Evolutionary conservation across 345 rosid genomes (phyloP), one percentile per base, ranked within the genome.

Genomic region (Euphorbia lathyris): DNA sequence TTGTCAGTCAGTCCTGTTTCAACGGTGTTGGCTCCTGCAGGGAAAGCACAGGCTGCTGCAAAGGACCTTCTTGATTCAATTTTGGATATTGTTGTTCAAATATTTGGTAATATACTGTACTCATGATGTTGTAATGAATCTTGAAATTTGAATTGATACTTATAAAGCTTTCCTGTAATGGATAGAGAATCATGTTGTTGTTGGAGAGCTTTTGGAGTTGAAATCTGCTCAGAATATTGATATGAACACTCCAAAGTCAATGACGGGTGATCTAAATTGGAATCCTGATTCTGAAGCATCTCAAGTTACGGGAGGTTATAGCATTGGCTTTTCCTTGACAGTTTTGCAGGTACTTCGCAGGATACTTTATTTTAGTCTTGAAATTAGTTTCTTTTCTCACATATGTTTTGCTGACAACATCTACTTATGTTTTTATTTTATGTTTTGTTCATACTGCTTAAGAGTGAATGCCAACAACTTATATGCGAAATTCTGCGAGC

Each of bases 401-500:
- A 7, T 38, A 14, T 40, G 8, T 26, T 43, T 58, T 36, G 20
- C 27, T 32, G 13, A 40, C 51, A 55, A 63, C 11, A 14, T 29
- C 13, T 69, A 42, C 51, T 47, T 63, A 65, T 29, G 13, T 55
- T 65, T 59, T 62, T 65, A 61, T 29, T 68, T 67, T 51, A 53
- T 74, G 63, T 43, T 65, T 65, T 58, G 22, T 34, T 57, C 57
- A 32, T 61, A 74, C 55, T 77, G 71, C 65, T 48, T 58, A 77
- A 95, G 99, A 95, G 99, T 82, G 99, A 95, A 81, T 92, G 98
- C 82, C 99, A 95, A 81, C 99, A 95, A 86, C 96, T 95, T 67
- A 90, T 95, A 71, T 95, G 99, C 76, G 99, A 95, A 82, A 89
- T 95, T 84, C 83, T 95, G 72, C 86, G 99, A 83, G 97, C 99